These are phyloP conservation scores for Sanghuangporus weigelae DNA, from an alignment of 1,284 basidiomycete genomes.

Conservation along the genomic window DNA sequence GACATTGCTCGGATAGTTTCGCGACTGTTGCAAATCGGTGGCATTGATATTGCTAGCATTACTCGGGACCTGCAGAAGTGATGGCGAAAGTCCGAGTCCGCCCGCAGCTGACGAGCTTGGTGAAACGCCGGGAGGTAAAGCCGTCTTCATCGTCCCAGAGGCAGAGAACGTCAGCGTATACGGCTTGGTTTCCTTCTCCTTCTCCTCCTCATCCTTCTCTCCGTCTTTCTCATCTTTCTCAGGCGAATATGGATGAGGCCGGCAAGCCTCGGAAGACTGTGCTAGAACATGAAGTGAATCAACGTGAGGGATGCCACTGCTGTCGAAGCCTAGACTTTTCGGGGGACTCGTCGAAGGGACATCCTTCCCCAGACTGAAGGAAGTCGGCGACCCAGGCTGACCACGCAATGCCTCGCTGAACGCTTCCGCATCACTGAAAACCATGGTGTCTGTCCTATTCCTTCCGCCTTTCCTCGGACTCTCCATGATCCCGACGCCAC, in stretches of 20 bases:
- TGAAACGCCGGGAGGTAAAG: slow-evolving; percentile 6
- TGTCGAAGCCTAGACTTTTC: not conserved
- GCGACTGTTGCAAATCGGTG: not conserved
- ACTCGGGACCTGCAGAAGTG: not conserved
- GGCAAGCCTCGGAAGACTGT: not conserved
- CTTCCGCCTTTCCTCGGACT: slow-evolving; percentile 54
- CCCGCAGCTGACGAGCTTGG: not conserved
- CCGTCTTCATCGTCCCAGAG: slow-evolving; percentile 9
- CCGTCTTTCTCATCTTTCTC: not conserved
- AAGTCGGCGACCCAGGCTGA: not conserved
- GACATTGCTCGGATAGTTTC: not conserved
- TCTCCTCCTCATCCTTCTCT: not conserved
- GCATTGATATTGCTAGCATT: not conserved
- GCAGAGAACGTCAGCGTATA: slow-evolving; percentile 11
- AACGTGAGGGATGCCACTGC: slow-evolving; percentile 1
- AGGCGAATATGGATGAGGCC: not conserved
- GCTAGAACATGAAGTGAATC: not conserved
- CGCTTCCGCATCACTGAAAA: slow-evolving; percentile 49
- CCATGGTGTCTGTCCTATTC: slow-evolving; percentile 72
- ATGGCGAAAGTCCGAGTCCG: not conserved
- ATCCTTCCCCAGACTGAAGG: not conserved
- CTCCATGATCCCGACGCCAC: slow-evolving; percentile 31
- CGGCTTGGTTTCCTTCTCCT: not conserved
- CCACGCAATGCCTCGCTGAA: slow-evolving; percentile 13
- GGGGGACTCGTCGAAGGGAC: not conserved